Conservation (phyloP, 768 basidiomycete species). For the Strobilomyces dryophilus region DNA sequence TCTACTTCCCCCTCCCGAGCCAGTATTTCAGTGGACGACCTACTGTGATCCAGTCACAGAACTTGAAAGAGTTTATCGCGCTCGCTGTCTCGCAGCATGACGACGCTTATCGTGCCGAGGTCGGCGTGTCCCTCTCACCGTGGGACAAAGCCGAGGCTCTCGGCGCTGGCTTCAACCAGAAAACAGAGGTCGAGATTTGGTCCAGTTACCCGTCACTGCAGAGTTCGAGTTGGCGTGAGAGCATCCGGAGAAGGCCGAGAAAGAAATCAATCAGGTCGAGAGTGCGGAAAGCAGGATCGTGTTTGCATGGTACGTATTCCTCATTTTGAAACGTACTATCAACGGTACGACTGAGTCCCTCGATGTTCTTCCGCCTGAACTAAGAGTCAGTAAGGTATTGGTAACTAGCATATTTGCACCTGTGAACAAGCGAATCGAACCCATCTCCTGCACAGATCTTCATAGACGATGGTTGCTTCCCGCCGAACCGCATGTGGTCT, state of each 20-base stretch:
- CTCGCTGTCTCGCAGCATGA: background rate
- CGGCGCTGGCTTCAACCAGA: background rate
- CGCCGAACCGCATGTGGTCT: too few relatives aligned
- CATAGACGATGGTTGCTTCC: too few relatives aligned
- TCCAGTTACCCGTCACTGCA: constrained; percentile 2
- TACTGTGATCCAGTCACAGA: background rate
- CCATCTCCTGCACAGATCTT: too few relatives aligned
- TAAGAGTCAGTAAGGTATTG: too few relatives aligned
- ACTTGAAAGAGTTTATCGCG: background rate
- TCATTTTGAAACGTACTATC: too few relatives aligned
- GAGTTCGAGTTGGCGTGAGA: constrained; percentile 12
- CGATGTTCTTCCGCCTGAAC: too few relatives aligned
- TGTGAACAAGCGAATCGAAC: too few relatives aligned
- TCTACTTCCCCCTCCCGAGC: constrained; percentile 8
- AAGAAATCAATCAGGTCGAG: background rate
- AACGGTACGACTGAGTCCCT: too few relatives aligned
- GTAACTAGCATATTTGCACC: too few relatives aligned
- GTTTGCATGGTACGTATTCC: too few relatives aligned
- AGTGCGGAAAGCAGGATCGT: too few relatives aligned
- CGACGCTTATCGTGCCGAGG: background rate
- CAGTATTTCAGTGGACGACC: background rate
- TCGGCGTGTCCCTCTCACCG: background rate
- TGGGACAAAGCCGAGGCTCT: background rate
- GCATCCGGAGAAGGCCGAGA: constrained; percentile 5
- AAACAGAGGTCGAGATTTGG: background rate